Base-by-base conservation (phyloP, 306 rosid genomes). In the Citrullus amarus region DNA sequence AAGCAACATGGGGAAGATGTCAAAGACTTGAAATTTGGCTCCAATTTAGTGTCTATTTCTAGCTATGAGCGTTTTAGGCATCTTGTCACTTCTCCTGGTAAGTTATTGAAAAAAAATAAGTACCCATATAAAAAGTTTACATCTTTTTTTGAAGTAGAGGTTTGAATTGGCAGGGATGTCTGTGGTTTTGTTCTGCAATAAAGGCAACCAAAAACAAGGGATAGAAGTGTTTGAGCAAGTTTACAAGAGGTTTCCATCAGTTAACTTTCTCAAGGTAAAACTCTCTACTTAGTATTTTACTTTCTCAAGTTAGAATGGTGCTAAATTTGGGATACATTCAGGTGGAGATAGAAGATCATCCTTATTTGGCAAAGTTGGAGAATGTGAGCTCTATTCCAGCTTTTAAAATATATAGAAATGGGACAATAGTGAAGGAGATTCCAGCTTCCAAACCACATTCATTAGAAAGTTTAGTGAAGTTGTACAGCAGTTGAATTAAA, bases 331-430 rank as follows among this genome's bases (percentile, higher is more conserved):
- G 36, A 10, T 17, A 70, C 12, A 18, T 70, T 80, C 81, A 93
- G 98, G 97, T 94, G 76, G 98, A 92, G 81, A 86, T 92, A 43
- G 98, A 94, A 79, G 96, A 94, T 58, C 93, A 92, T 48, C 97
- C 98, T 1, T 90, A 86, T 87, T 79, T 94, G 61, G 90, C 90
- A 10, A 94, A 94, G 84, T 85, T 89, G 80, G 98, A 92, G 89
- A 87, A 85, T 13, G 95, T 94, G 80, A 87, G 81, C 71, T 82
- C 86, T 16, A 46, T 89, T 28, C 98, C 98, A 41, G 86, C 91
- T n/a, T 94, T 92, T 83, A 92, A 86, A 84, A 94, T 94, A 84
- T 94, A 94, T 86, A 94, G 90, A 86, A 94, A 94, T 46, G 98
- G 98, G 72, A 87, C 92, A 79, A 87, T 89, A 79, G 96, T 92